Evolutionary conservation across 352 stramenopile genomes (phyloP).

Genomic region (Globisporangium nunn): DNA sequence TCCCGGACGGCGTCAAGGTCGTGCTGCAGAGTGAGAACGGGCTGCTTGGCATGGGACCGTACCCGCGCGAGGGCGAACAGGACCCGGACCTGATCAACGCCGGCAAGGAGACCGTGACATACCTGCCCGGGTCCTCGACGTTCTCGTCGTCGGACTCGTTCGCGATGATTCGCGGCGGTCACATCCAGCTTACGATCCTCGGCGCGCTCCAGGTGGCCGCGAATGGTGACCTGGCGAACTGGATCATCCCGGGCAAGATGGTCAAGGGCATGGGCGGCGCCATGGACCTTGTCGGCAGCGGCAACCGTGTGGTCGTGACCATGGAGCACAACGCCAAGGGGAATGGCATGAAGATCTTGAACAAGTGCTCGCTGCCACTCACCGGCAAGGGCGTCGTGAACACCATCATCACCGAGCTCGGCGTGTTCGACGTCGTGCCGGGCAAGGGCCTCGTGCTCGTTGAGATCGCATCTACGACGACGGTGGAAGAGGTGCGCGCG

Average conservation of each 20-base stretch:
- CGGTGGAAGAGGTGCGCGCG: constrained; percentile 70
- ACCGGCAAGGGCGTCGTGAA: constrained; percentile 93
- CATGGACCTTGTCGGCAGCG: constrained; percentile 94
- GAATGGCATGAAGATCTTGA: constrained; percentile 92
- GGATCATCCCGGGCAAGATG: constrained; percentile 95
- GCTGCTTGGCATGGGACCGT: constrained; percentile 91
- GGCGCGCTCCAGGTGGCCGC: constrained; percentile 91
- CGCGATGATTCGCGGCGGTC: constrained; percentile 94
- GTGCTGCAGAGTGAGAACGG: constrained; percentile 96
- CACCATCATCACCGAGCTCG: constrained; percentile 91
- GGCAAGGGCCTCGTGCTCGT: constrained; percentile 77
- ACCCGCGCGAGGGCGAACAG: constrained; percentile 81
- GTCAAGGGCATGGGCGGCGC: constrained; percentile 97
- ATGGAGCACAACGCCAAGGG: constrained; percentile 97
- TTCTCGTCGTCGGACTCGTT: constrained; percentile 95
- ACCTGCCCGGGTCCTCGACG: constrained; percentile 87
- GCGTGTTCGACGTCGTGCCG: constrained; percentile 68
- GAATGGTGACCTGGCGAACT: constrained; percentile 94
- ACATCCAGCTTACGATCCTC: constrained; percentile 96
- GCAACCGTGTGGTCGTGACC: constrained; percentile 93
- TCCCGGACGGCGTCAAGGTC: constrained; percentile 91
- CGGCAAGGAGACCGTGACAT: constrained; percentile 96
- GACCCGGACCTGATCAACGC: constrained; percentile 97
- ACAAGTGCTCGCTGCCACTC: constrained; percentile 90
- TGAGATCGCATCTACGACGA: constrained; percentile 82